Base-by-base conservation (phyloP, 83 land plant species). In the Picea mariana region DNA sequence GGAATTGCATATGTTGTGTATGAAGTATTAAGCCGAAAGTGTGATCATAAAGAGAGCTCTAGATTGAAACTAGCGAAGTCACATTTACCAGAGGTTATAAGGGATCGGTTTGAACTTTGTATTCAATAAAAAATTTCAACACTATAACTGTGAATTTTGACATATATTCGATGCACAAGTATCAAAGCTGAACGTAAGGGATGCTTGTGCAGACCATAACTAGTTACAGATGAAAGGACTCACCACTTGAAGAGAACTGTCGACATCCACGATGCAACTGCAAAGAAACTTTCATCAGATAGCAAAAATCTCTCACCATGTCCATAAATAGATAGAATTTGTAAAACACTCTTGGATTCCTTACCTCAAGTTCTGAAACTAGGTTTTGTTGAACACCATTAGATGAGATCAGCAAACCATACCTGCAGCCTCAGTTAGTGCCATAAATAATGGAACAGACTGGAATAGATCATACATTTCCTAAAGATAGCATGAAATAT, bases 171-270 rank as follows among this genome's bases (percentile, higher is more conserved):
- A 47, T 47, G 9, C 49, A 47, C 49, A 4, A 47, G 49, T 47
- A 47, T 6, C 49, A 47, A 7, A 47, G 49, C 49, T 47, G 49
- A 47, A 47, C 49, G 6, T 47, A 47, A 47, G 49, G 49, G 49
- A 6, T 47, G 9, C 49, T 47, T 47, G 49, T 47, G 49, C 49
- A 47, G 49, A 47, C 49, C 49, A 47, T 2, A 47, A 47, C 49
- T 47, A 21, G 31, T 18, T 18, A 34, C 11, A 73, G 21, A 42
- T 5, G 15, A 21, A 62, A 21, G 38, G 27, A 80, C 76, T 58
- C 77, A 82, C 83, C 83, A 75, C 71, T 82, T 18, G 81, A 82
- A 31, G 80, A 75, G 40, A 82, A 44, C 20, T 59, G 62, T 0
- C 79, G 83, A 42, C 17, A 23, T 47, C 34, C 16, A 82, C 26